Evolutionary conservation across 2,329 filamentous ascomycete species (phyloP).

Genomic region (Colletotrichum tropicicola): DNA sequence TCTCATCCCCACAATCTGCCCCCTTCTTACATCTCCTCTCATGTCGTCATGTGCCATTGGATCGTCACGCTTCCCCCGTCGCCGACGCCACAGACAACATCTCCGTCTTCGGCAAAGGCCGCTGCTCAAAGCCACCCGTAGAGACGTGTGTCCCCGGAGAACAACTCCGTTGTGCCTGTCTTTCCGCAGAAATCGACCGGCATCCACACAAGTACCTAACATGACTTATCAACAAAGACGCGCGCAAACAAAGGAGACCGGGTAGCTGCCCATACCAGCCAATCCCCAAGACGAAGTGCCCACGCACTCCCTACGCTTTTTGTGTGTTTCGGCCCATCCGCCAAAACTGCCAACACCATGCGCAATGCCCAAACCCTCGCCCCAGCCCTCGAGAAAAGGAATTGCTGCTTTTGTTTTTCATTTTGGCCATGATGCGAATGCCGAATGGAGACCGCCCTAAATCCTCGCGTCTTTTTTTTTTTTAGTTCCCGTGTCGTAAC

Average conservation of each 20-base stretch:
- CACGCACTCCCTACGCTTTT: constrained; percentile 9
- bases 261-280: constrained; percentile 1
- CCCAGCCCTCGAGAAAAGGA: constrained; percentile 2
- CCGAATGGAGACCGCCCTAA: constrained; percentile 9
- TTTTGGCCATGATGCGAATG: constrained; percentile 23
- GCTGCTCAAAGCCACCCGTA: not conserved
- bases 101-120: too few species aligned
- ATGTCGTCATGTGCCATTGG: not conserved
- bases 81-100: not conserved
- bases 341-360: constrained; percentile 19
- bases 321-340: not conserved
- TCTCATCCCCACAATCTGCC: constrained; percentile 5
- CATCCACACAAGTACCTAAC: not conserved
- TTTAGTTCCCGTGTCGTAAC: constrained; percentile 28
- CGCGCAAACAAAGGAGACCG: constrained; percentile 4
- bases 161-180: not conserved
- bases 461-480: constrained; percentile 4
- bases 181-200: not conserved
- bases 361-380: constrained; percentile 23
- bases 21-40: not conserved
- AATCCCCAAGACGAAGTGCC: not conserved
- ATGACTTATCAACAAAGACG: not conserved
- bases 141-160: not conserved
- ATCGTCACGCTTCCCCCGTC: not conserved
- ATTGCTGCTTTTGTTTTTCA: constrained; percentile 21